A percentile compares a stretch with the other conserved stretches of the same genome.
Evolutionary conservation across 768 basidiomycete genomes (phyloP).

Genomic region (Kwoniella sp.): DNA sequence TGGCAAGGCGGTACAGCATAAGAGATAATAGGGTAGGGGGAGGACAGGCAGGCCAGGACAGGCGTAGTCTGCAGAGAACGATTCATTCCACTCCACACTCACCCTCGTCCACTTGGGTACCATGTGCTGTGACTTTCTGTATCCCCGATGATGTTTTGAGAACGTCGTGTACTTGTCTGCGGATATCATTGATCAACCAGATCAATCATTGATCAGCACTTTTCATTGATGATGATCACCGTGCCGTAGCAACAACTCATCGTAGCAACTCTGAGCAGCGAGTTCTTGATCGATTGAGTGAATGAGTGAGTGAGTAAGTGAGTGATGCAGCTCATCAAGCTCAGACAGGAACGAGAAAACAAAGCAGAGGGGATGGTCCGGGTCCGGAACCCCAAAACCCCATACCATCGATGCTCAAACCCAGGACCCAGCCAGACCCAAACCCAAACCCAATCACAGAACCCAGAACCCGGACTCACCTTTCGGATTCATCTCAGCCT

Average conservation of each 20-base stretch:
- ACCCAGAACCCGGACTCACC: constrained; percentile 41
- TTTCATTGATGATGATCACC: too few species aligned
- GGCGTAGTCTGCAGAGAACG: neutral
- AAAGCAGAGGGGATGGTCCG: too few species aligned
- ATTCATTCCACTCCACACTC: constrained; percentile 52
- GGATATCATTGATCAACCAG: neutral
- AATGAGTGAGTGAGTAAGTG: too few species aligned
- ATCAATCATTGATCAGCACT: too few species aligned
- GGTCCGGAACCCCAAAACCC: neutral
- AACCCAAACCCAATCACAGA: neutral
- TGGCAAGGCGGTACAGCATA: neutral
- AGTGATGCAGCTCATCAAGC: too few species aligned
- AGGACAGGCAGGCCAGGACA: too few species aligned
- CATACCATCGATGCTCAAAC: neutral
- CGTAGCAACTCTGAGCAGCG: too few species aligned
- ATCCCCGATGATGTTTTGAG: constrained; percentile 68
- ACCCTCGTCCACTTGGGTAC: constrained; percentile 97
- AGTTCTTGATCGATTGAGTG: too few species aligned
- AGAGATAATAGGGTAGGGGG: neutral
- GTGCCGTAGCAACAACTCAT: too few species aligned
- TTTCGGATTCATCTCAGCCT: constrained; percentile 84
- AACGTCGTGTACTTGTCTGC: constrained; percentile 94
- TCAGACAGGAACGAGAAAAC: too few species aligned
- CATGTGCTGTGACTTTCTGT: constrained; percentile 93
- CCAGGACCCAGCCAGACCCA: neutral